phyloP scores from a whole-genome alignment of 2,329 filamentous ascomycete genomes.

The Parasarocladium wereldwijsianum region DNA sequence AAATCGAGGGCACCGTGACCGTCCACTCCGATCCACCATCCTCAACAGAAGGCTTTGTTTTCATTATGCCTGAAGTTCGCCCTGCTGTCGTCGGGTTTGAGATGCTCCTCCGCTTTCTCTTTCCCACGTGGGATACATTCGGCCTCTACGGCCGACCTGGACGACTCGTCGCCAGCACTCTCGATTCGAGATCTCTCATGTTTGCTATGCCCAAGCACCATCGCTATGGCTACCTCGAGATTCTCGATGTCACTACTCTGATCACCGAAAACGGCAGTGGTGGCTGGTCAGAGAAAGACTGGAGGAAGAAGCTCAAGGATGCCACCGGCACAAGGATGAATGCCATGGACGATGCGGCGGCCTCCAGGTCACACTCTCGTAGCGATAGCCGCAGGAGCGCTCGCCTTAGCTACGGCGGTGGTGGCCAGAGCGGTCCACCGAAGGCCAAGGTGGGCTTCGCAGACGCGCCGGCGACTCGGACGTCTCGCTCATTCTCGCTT shows the following conservation, averaged over 20 bases:
- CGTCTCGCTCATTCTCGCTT: constrained; percentile 36
- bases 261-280: constrained; percentile 66
- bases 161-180: constrained; percentile 71
- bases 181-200: constrained; percentile 85
- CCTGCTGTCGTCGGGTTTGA: constrained; percentile 91
- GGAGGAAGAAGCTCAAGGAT: constrained; percentile 81
- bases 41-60: constrained; percentile 83
- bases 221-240: constrained; percentile 81
- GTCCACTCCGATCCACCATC: constrained; percentile 69
- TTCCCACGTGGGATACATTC: constrained; percentile 90
- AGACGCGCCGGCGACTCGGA: constrained; percentile 35
- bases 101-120: constrained; percentile 83
- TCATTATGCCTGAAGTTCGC: constrained; percentile 90
- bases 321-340: constrained; percentile 69
- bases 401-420: constrained; percentile 33
- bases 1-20: constrained; percentile 81
- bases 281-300: constrained; percentile 73
- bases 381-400: constrained; percentile 44
- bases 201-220: constrained; percentile 89
- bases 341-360: constrained; percentile 40
- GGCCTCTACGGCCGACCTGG: constrained; percentile 79
- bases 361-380: constrained; percentile 26
- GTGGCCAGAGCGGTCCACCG: constrained; percentile 13
- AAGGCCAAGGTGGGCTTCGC: constrained; percentile 40
- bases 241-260: constrained; percentile 67